Conservation (phyloP, 192 early-diverging fungal species). For the Coemansia sp. region DNA sequence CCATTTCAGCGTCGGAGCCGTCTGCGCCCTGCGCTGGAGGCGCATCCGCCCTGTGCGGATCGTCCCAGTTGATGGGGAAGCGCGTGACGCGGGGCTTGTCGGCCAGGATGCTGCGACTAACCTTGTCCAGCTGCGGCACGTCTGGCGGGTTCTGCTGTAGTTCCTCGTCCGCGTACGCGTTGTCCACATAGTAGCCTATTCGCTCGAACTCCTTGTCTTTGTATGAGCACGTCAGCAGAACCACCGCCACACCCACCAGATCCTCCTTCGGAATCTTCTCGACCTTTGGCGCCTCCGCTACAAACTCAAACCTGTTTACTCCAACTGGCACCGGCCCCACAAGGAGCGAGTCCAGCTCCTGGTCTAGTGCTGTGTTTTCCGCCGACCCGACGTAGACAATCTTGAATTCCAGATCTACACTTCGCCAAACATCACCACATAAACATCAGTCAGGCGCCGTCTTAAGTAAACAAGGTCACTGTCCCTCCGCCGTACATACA, state of each 20-base stretch:
- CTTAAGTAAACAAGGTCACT: neutral
- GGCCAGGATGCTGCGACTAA: slow-evolving; percentile 85
- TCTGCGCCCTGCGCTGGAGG: slow-evolving; percentile 28
- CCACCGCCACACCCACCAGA: slow-evolving; percentile 86
- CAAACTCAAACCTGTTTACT: slow-evolving; percentile 90
- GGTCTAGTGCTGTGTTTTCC: slow-evolving; percentile 78
- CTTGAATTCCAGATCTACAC: slow-evolving; percentile 95
- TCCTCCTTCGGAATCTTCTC: slow-evolving; percentile 78
- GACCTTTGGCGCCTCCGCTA: slow-evolving; percentile 72
- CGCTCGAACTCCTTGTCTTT: slow-evolving; percentile 91
- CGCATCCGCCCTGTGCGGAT: slow-evolving; percentile 38
- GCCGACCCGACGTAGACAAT: slow-evolving; percentile 93
- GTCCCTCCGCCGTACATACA: neutral
- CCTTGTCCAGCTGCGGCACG: slow-evolving; percentile 67
- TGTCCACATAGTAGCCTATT: slow-evolving; percentile 98
- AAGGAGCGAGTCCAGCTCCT: slow-evolving; percentile 91
- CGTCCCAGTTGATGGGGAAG: slow-evolving; percentile 75
- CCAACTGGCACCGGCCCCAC: slow-evolving; percentile 97
- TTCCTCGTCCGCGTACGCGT: slow-evolving; percentile 86
- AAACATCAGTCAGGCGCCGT: neutral
- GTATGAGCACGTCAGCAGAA: slow-evolving; percentile 90
- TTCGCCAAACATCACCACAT: neutral
- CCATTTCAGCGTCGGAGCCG: slow-evolving; percentile 28
- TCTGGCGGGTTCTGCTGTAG: slow-evolving; percentile 77
- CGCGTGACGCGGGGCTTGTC: slow-evolving; percentile 94